Evolutionary conservation across 31 red algal species (phyloP), one percentile per base, ranked within the genome.

Genomic region (Pterothamnion heteromorphum): DNA sequence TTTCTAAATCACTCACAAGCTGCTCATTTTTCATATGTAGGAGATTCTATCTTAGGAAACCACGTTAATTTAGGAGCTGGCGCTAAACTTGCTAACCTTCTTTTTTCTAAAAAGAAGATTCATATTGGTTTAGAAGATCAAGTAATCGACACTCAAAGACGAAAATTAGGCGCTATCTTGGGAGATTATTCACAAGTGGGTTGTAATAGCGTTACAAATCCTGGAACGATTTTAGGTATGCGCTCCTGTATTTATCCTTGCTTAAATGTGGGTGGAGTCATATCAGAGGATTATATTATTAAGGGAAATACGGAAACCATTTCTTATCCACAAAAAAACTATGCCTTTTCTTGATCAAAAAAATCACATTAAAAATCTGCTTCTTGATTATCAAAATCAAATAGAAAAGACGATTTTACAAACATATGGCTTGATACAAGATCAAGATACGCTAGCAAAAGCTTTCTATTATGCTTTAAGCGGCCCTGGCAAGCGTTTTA

Each of bases 41-140:
- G 72, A 76, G 72, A 76, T 32, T 76, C 72, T 26, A 76, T 76
- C 72, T 30, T 76, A 26, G 72, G 72, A 30, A 76, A 76, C 30
- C 72, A 76, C 72, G 72, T 32, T 26, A 76, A 76, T 76, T 76
- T 76, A 30, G 72, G 72, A 76, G 72, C 72, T 30, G 72, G 72
- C 23, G 30, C 72, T 26, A 76, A 30, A 26, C 23, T 32, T 76
- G 23, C 72, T 30, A 76, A 76, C 72, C 30, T 76, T 76, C 23
- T 26, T 26, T 32, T 30, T 76, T 26, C 23, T 32, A 32, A 32
- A 76, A 32, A 32, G 26, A 76, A 76, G 23, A 26, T 30, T 32
- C 72, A 32, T 32, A 30, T 32, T 76, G 72, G 23, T 26, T 26
- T 76, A 26, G 26, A 76, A 76, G 72, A 32, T 30, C 23, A 76